Evolutionary conservation across 768 basidiomycete genomes (phyloP).

Genomic region (Chalciporus pseudorubinellus): DNA sequence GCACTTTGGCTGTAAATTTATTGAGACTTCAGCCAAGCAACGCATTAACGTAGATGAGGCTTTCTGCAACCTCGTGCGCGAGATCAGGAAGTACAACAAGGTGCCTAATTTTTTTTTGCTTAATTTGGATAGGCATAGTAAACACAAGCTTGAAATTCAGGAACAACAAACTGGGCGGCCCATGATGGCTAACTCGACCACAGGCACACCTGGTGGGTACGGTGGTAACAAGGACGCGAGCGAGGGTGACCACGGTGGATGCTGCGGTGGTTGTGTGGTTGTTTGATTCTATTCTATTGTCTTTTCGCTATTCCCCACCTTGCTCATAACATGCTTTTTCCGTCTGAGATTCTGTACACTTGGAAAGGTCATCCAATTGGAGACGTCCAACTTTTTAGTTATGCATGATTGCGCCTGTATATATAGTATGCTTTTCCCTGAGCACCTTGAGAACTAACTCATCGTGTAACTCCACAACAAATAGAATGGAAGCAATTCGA

Average conservation of each 20-base stretch:
- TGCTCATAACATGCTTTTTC: constrained; percentile 9
- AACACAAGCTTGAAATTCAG: constrained; percentile 31
- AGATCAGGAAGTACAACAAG: constrained; percentile 93
- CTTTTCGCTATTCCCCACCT: constrained; percentile 7
- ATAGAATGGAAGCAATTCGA: not conserved
- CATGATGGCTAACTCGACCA: constrained; percentile 44
- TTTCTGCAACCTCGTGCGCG: constrained; percentile 88
- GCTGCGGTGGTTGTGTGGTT: constrained; percentile 71
- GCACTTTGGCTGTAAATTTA: constrained; percentile 91
- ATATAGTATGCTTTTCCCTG: constrained; percentile 22
- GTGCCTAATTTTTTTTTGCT: constrained; percentile 37
- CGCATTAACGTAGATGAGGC: constrained; percentile 97
- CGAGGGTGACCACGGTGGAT: constrained; percentile 56
- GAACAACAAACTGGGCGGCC: constrained; percentile 80
- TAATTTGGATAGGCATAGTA: not conserved
- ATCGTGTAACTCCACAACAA: not conserved
- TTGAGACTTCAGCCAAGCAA: constrained; percentile 95
- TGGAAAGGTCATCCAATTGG: constrained; percentile 2
- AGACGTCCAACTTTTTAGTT: constrained; percentile 7
- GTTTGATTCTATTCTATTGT: constrained; percentile 30
- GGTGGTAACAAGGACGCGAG: constrained; percentile 39
- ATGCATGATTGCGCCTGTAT: constrained; percentile 21
- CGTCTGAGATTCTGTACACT: constrained; percentile 13
- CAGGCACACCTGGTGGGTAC: constrained; percentile 48
- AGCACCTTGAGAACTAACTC: constrained; percentile 2